Conservation (phyloP, 2,329 filamentous ascomycete genomes). For the Clarireedia homoeocarpa region DNA sequence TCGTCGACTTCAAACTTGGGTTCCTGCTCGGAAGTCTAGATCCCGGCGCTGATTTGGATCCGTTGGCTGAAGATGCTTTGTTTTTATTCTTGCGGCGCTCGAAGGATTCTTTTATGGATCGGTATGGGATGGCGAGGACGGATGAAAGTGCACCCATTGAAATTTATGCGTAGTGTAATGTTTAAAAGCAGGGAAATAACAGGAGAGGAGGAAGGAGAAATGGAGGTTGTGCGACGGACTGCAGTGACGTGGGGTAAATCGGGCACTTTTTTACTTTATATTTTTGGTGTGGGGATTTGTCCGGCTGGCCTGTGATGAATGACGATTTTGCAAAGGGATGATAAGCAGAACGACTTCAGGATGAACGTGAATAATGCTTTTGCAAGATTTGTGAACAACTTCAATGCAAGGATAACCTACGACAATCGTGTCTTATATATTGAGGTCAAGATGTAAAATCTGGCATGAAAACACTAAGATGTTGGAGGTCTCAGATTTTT, state of each 20-base stretch:
- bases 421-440: background rate
- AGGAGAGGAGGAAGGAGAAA: background rate
- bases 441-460: background rate
- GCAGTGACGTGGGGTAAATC: constrained; percentile 7
- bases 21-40: background rate
- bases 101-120: constrained; percentile 11
- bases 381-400: too few relatives aligned
- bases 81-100: background rate
- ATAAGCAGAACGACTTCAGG: too few relatives aligned
- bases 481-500: too few relatives aligned
- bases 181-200: background rate
- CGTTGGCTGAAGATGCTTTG: background rate
- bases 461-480: too few relatives aligned
- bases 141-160: constrained; percentile 20
- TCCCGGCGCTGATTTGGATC: background rate
- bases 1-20: background rate
- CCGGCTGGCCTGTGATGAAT: too few relatives aligned
- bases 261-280: background rate
- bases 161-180: background rate
- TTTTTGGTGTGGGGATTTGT: background rate
- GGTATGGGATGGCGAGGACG: constrained; percentile 10
- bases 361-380: too few relatives aligned
- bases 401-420: background rate
- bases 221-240: background rate
- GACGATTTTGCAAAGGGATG: too few relatives aligned